phyloP scores from a whole-genome alignment of 352 stramenopile species.

The Aphanomyces cochlioides region DNA sequence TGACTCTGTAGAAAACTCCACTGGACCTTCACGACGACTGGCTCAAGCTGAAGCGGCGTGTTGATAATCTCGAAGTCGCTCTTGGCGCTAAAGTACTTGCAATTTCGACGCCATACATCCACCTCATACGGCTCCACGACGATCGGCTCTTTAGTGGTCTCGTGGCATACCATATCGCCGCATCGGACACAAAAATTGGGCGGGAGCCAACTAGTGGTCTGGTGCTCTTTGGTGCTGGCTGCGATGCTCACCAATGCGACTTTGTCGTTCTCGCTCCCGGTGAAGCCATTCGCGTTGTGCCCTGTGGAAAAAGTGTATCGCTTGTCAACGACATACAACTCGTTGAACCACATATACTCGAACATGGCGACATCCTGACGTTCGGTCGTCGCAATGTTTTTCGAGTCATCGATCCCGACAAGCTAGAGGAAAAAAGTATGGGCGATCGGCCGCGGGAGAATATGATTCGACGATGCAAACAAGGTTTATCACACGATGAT shows the following conservation, averaged over 20 bases:
- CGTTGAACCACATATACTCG: background rate
- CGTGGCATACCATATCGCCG: conserved; percentile 19
- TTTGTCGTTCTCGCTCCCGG: background rate
- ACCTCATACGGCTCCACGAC: conserved; percentile 28
- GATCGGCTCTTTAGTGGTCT: conserved; percentile 16
- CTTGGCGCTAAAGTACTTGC: conserved; percentile 12
- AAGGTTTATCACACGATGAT: background rate
- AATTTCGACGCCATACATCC: conserved; percentile 1
- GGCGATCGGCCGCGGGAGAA: background rate
- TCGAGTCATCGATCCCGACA: conserved; percentile 19
- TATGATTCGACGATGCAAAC: background rate
- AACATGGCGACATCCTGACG: conserved; percentile 22
- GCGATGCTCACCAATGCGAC: background rate
- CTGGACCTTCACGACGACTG: conserved; percentile 17
- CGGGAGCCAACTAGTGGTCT: background rate
- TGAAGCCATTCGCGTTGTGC: background rate
- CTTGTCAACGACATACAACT: conserved; percentile 14
- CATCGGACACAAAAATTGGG: conserved; percentile 7
- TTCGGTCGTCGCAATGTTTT: conserved; percentile 27
- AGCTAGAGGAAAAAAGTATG: background rate
- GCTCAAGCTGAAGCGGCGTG: conserved; percentile 24
- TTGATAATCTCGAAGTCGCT: conserved; percentile 5
- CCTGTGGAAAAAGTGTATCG: background rate
- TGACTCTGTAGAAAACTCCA: conserved; percentile 14
- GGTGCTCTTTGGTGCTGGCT: conserved; percentile 21